Evolutionary conservation across 2,329 filamentous ascomycete species (phyloP), one percentile per base, ranked within the genome.

Genomic region (Elsinoe perseae): DNA sequence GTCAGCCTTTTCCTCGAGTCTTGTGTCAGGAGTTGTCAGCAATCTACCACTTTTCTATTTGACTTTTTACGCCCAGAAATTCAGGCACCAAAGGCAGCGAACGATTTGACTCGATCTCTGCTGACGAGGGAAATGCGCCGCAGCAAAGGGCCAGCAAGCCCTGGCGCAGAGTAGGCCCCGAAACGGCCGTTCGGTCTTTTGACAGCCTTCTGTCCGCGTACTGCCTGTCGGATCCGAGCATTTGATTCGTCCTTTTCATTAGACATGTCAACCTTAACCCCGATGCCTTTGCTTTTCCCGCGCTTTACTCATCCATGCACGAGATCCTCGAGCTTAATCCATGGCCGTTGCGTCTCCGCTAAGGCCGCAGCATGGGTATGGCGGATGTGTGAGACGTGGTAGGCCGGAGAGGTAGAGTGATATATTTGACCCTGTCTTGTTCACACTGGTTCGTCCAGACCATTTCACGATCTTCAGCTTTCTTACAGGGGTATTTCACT

Each of bases 1-100:
- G 28, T 52, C 48, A 52, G 48, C 48, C 28, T 52, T 52, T 52
- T 52, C 28, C 28, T 36, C 30, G 20, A 50, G 48, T 38, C 16
- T n/a, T 52, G 30, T 28, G 25, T 28, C 48, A 52, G 48, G 30
- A 32, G n/a, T n/a, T n/a, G n/a, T 18, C 21, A 27, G 44, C 38
- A 30, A n/a, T n/a, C n/a, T n/a, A n/a, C n/a, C 44, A 52, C 30
- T n/a, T n/a, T n/a, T 52, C 30, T 38, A 52, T 36, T 52, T 16
- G 16, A 38, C 28, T 38, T 36, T 38, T 36, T 36, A 8, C 20
- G 28, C 48, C 28, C 48, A 52, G 48, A 21, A 28, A 52, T 52
- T n/a, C 44, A 50, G 44, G 44, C 44, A 50, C 21, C 44, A 50
- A 52, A 36, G 32, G 32, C 32, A 36, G 32, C 32, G 32, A 36